These are phyloP conservation scores for Rhodosporidiobolus sp. DNA, from an alignment of 768 basidiomycete species.

Conservation along the genomic window DNA sequence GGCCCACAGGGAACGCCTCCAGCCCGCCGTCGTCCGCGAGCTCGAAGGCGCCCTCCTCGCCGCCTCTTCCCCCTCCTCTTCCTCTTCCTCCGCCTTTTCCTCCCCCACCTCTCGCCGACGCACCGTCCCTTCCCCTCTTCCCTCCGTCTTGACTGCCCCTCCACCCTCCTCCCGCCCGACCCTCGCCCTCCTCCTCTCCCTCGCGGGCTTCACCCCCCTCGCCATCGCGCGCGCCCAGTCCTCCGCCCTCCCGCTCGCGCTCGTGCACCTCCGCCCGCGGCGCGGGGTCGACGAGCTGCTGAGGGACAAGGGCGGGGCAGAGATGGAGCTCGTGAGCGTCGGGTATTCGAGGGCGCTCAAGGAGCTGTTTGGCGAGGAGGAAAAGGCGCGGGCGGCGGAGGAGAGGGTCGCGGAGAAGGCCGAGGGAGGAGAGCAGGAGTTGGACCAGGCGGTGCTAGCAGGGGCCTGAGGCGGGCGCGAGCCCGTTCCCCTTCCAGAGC, in stretches of 20 bases:
- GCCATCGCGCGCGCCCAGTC: not conserved
- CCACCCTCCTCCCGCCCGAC: not conserved
- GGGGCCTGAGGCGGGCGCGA: no score
- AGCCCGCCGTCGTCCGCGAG: conserved; percentile 17
- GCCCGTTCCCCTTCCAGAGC: no score
- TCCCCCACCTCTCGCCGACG: not conserved
- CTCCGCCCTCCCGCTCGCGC: not conserved
- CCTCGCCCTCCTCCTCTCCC: conserved; percentile 10
- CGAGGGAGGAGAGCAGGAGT: no score
- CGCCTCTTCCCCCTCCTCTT: no score
- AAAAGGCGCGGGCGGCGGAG: no score
- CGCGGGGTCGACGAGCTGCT: no score
- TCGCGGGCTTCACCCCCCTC: not conserved
- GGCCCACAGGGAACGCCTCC: not conserved
- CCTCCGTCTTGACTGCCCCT: not conserved
- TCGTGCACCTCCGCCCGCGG: not conserved
- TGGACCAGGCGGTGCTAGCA: no score
- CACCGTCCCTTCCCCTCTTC: not conserved
- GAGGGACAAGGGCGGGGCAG: no score
- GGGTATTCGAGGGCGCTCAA: no score
- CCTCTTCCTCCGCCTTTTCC: not conserved
- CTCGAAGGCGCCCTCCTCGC: conserved; percentile 22
- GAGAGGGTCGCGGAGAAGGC: no score
- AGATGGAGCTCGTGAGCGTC: no score
- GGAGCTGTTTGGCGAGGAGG: no score